phyloP scores from a whole-genome alignment of 306 rosid species.

The Cajanus cajan region DNA sequence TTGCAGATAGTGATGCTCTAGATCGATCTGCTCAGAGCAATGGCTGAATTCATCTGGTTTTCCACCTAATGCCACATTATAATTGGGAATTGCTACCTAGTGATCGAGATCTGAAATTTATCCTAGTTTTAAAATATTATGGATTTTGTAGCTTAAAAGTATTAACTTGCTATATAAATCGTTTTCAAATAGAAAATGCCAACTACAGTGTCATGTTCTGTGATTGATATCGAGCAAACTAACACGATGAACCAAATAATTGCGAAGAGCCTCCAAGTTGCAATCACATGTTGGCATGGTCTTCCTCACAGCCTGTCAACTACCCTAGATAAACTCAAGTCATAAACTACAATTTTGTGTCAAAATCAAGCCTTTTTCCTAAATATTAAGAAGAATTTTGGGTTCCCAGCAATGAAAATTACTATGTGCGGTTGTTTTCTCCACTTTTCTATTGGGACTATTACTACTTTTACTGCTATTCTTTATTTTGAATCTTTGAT shows the following conservation, averaged over 20 bases:
- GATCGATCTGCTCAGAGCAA: neutral
- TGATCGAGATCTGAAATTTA: neutral
- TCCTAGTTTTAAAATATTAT: neutral
- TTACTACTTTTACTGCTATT: neutral
- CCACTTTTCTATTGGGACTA: neutral
- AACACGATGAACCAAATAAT: slow-evolving; percentile 22
- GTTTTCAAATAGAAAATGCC: neutral
- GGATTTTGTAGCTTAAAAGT: slow-evolving; percentile 11
- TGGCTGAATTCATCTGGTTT: neutral
- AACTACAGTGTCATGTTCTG: neutral
- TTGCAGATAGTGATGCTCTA: neutral
- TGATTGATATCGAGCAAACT: slow-evolving; percentile 11
- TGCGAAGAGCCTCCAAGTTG: slow-evolving; percentile 28
- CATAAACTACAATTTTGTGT: neutral
- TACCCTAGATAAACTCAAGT: neutral
- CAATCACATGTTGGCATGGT: slow-evolving; percentile 47
- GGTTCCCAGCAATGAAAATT: neutral
- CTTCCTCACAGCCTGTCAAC: slow-evolving; percentile 53
- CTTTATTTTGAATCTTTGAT: slow-evolving; percentile 30
- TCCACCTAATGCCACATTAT: neutral
- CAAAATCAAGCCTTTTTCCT: neutral
- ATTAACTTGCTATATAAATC: neutral
- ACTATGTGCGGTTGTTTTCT: neutral
- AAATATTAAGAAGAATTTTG: neutral
- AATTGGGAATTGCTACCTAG: neutral